Conservation (phyloP, 2,329 filamentous ascomycete species). For the Fusarium drepaniforme region DNA sequence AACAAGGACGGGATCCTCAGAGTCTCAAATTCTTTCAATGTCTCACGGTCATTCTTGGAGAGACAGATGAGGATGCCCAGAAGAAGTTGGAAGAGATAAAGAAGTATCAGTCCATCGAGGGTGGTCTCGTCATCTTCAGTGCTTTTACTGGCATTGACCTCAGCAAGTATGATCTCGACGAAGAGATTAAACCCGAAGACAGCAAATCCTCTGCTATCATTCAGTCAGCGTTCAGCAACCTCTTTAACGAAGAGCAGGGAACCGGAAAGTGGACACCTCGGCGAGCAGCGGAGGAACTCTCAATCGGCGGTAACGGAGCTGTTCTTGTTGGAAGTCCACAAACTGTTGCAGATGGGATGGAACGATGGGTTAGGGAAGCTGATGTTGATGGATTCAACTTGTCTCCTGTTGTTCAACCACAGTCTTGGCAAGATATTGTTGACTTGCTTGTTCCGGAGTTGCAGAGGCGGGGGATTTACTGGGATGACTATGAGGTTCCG, state of each 20-base stretch:
- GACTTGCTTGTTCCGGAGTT: constrained; percentile 14
- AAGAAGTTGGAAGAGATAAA: neutral
- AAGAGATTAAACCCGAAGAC: constrained; percentile 19
- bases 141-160: constrained; percentile 27
- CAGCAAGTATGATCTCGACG: constrained; percentile 1
- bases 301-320: constrained; percentile 11
- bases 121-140: constrained; percentile 20
- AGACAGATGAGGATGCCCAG: constrained; percentile 13
- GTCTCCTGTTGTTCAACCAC: constrained; percentile 10
- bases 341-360: constrained; percentile 18
- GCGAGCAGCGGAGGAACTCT: neutral
- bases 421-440: constrained; percentile 19
- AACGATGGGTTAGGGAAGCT: constrained; percentile 14
- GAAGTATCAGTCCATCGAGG: constrained; percentile 5
- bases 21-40: constrained; percentile 18
- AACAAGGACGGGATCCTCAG: constrained; percentile 6
- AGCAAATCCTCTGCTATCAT: constrained; percentile 15
- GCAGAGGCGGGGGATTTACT: constrained; percentile 16
- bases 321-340: constrained; percentile 20
- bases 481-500: constrained; percentile 15
- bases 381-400: constrained; percentile 26
- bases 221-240: constrained; percentile 11
- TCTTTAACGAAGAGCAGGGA: constrained; percentile 3
- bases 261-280: constrained; percentile 2
- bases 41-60: neutral